Base-by-base conservation (phyloP, 202 grass and related monocot genomes). In the Digitaria exilis region DNA sequence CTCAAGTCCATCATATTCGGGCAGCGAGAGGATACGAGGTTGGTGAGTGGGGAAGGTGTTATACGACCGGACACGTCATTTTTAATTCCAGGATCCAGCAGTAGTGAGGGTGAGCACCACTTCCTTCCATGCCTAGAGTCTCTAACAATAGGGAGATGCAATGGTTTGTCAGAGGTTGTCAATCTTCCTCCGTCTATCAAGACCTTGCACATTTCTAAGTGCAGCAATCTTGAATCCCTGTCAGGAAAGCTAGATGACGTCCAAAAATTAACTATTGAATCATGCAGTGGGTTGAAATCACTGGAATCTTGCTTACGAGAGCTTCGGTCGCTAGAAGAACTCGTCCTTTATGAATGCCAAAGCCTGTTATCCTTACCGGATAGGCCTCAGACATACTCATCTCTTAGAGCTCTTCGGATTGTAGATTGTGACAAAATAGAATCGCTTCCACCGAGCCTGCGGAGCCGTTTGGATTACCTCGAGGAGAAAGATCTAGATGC, bases 301-400 rank as follows among this genome's bases (percentile, higher is more conserved):
- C 45, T 48, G 45, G 45, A 13, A 48, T 48, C 45, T 48, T 15
- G 45, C 45, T 48, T 48, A 4, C 13, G 11, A 48, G 24, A 61
- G 58, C n/a, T 30, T 1, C 5, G 10, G 14, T 62, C 5, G 1
- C 61, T 65, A 3, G 31, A 65, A 65, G 7, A 65, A 35, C 30
- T 65, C 61, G 0, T 4, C 0, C 32, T 65, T 39, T 5, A 0
- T 12, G 0, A 0, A 0, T 66, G 61, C 31, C 0, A 1, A 65
- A 35, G 31, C 2, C 61, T 65, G 31, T 16, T 21, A 65, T 65
- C 62, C 31, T 65, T 65, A 37, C 62, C 31, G 62, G 18, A 21
- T 37, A 7, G 62, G 17, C 15, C 61, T 63, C 62, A 37, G 37
- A 17, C 18, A 65, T 65, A 65, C 62, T 65, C 7, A 11, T 37